phyloP scores from a whole-genome alignment of 768 basidiomycete genomes.

The Suillus paluster region DNA sequence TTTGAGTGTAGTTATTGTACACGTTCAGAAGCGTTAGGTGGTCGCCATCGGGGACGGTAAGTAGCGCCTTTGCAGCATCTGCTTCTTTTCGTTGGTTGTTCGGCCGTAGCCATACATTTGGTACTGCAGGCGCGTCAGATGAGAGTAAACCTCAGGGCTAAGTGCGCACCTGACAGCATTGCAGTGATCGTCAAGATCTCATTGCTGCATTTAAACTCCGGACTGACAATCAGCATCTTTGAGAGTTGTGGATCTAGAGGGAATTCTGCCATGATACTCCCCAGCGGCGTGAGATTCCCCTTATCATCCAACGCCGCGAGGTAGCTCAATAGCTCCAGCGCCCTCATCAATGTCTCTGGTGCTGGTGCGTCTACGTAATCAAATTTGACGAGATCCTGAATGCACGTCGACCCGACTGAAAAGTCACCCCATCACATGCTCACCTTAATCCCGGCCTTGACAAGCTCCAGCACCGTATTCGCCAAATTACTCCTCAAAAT shows the following conservation, averaged over 20 bases:
- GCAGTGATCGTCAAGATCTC: slow-evolving; percentile 94
- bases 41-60: slow-evolving; percentile 93
- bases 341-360: slow-evolving; percentile 97
- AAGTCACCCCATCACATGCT: slow-evolving; percentile 7
- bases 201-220: slow-evolving; percentile 95
- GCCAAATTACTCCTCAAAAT: slow-evolving; percentile 93
- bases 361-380: slow-evolving; percentile 91
- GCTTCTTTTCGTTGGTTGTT: slow-evolving; percentile 88
- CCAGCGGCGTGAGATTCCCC: too few relatives aligned
- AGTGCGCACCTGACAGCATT: slow-evolving; percentile 85
- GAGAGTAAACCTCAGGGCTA: background rate
- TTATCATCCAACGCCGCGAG: slow-evolving; percentile 90
- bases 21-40: slow-evolving; percentile 95
- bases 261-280: slow-evolving; percentile 69
- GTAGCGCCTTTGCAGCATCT: slow-evolving; percentile 85
- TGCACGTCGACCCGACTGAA: background rate
- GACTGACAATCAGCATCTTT: slow-evolving; percentile 92
- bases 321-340: slow-evolving; percentile 91
- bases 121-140: slow-evolving; percentile 42
- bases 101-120: slow-evolving; percentile 92
- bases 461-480: slow-evolving; percentile 90
- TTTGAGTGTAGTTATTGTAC: slow-evolving; percentile 88
- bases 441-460: slow-evolving; percentile 91
- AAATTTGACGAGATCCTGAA: slow-evolving; percentile 80
- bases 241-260: slow-evolving; percentile 96